These are phyloP conservation scores for Brettanomyces sp. DNA, from an alignment of 805 yeast genomes.

Conservation along the genomic window DNA sequence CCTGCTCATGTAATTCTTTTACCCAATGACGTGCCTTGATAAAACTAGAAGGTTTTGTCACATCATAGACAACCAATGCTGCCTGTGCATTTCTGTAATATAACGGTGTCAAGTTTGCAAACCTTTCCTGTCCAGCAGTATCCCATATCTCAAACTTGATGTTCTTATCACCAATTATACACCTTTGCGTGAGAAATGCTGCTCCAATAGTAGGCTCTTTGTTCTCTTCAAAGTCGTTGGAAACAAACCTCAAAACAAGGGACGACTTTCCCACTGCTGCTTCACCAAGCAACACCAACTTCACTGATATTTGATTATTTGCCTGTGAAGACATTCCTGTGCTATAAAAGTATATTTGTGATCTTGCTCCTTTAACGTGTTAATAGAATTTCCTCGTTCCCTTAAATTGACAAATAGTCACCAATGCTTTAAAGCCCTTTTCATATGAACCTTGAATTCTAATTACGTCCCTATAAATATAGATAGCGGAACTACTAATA, in stretches of 20 bases:
- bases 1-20: constrained; percentile 90
- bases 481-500: too few species aligned
- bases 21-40: constrained; percentile 98
- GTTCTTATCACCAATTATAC: constrained; percentile 75
- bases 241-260: constrained; percentile 82
- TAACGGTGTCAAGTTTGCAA: constrained; percentile 94
- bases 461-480: not conserved
- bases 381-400: too few species aligned
- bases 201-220: constrained; percentile 98
- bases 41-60: constrained; percentile 90
- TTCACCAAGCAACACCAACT: constrained; percentile 87
- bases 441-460: not conserved
- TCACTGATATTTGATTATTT: constrained; percentile 54
- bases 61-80: constrained; percentile 90
- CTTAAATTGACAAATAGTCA: too few species aligned
- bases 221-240: constrained; percentile 93
- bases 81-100: constrained; percentile 97
- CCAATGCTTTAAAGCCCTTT: not conserved
- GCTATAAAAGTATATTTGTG: not conserved
- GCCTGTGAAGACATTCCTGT: constrained; percentile 12
- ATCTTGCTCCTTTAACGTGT: too few species aligned
- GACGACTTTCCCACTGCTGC: constrained; percentile 98
- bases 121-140: constrained; percentile 78
- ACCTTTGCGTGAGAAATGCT: constrained; percentile 89
- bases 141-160: constrained; percentile 93